A percentile compares a stretch with the other conserved stretches of the same genome.
phyloP scores from a whole-genome alignment of 2,329 filamentous ascomycete species.

The Fusarium keratoplasticum region DNA sequence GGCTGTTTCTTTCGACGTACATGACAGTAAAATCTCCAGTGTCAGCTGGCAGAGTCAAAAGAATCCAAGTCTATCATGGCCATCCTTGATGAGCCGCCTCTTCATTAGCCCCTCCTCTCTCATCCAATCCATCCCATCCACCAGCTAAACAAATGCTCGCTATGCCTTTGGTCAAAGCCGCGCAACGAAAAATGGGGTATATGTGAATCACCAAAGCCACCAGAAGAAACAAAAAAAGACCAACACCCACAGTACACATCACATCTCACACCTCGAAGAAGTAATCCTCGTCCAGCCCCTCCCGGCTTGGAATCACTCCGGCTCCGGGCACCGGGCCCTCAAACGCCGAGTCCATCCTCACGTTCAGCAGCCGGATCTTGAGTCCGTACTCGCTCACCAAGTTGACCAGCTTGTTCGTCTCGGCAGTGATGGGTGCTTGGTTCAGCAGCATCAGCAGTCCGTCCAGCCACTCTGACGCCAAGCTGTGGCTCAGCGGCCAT shows the following conservation, averaged over 20 bases:
- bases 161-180: constrained; percentile 22
- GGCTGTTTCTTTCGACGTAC: neutral
- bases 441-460: constrained; percentile 94
- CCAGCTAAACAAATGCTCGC: constrained; percentile 32
- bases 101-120: constrained; percentile 7
- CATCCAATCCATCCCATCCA: neutral
- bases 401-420: constrained; percentile 90
- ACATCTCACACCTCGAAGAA: constrained; percentile 78
- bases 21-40: neutral
- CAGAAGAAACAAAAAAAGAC: constrained; percentile 31
- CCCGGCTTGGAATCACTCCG: constrained; percentile 81
- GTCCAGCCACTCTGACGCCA: constrained; percentile 97
- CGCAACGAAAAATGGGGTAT: constrained; percentile 34
- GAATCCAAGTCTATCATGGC: neutral
- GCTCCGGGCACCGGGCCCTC: constrained; percentile 75
- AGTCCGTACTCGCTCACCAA: constrained; percentile 91
- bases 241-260: neutral
- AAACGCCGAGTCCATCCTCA: constrained; percentile 83
- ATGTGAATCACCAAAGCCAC: constrained; percentile 37
- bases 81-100: neutral
- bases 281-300: constrained; percentile 91
- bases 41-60: neutral
- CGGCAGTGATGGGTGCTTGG: constrained; percentile 95
- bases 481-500: constrained; percentile 80
- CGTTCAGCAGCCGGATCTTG: constrained; percentile 92